Base-by-base conservation (phyloP, 164 flowering plant species). In the Annona squamosa region DNA sequence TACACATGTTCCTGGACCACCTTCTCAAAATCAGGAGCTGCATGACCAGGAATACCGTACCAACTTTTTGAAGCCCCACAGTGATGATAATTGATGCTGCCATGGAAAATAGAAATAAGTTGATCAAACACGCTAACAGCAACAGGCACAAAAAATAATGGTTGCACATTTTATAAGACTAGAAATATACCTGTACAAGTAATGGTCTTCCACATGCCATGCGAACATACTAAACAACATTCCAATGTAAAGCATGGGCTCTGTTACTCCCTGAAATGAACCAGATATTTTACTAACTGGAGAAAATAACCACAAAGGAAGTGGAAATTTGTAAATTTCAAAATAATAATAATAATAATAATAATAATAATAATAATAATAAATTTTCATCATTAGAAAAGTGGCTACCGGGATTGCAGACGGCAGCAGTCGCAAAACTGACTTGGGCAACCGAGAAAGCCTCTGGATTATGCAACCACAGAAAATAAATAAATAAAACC, bases 201-300 rank as follows among this genome's bases (percentile, higher is more conserved):
- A 91, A 84, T 96, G 99, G 79, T 96, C 99, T 81, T 96, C 99
- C 72, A 96, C 99, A 77, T 96, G 99, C 99, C 99, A 96, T 68
- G 99, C 99, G 87, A 96, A 93, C 91, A 92, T 84, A 78, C 99
- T 96, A 75, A 96, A 93, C 48, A 96, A 84, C 99, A 96, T 96
- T 66, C 98, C 99, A 77, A 96, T 96, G 82, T 96, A 96, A 69
- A 96, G 95, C 99, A 96, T 96, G 61, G 99, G 99, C 64, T 93
- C 98, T 52, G 98, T 93, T 72, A 93, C 96, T 75, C 99, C 99
- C 99, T 96, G 89, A 61, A 77, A 87, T 41, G 71, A 76, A 67
- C 4, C 7, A 43, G 18, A 69, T 16, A 16, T 3, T 10, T 47
- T 10, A 68, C n/a, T 16, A 47, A 48, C 7, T 7, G 13, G 18